Base-by-base conservation (phyloP, 1,284 basidiomycete species). In the Ustilago loliicola region DNA sequence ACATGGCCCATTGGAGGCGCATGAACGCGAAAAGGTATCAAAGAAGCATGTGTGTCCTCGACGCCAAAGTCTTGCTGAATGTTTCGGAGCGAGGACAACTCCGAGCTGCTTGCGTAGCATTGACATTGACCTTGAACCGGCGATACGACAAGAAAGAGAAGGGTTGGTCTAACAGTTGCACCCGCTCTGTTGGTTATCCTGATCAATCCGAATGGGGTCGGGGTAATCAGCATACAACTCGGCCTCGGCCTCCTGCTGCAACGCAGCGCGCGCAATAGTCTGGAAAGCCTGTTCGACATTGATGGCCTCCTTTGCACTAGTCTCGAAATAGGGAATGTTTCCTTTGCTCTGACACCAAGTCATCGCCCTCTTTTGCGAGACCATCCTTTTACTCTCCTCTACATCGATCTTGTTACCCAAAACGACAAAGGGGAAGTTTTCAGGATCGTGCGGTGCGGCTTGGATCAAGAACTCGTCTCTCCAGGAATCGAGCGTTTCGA, bases 251-350 rank as follows among this genome's bases (percentile, higher is more conserved):
- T 98, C 97, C 88, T 98, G 96, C 86, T 95, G 94, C 77, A 99
- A 88, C 3, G 97, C 97, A 86, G 98, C 98, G 92, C 96, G 96
- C 19, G 96, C 96, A 75, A 98, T 96, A 3, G 96, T 98, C 88
- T 98, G 96, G 92, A 99, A 99, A 5, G 97, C 97, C 88, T 98
- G 96, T 87, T 99, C 97, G 66, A 99, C 96, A 83, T 99, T 99
- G 90, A 99, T 98, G 21, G 97, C 96, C 88, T 99, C 97, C 89
- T 99, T 99, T 50, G 97, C 97, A 11, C 96, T 98, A 1, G 97
- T 99, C 89, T 99, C 97, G 88, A 99, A 99, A 83, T 99, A 99
- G 17, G 97, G 97, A 81, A 99, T 98, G 88, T 98, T 98, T 84
- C 97, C 97, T 89, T 99, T 99, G 76, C 94, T 93, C 86, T 99